Base-by-base conservation (phyloP, 208 protist genomes). In the Trypanosoma lewisi region DNA sequence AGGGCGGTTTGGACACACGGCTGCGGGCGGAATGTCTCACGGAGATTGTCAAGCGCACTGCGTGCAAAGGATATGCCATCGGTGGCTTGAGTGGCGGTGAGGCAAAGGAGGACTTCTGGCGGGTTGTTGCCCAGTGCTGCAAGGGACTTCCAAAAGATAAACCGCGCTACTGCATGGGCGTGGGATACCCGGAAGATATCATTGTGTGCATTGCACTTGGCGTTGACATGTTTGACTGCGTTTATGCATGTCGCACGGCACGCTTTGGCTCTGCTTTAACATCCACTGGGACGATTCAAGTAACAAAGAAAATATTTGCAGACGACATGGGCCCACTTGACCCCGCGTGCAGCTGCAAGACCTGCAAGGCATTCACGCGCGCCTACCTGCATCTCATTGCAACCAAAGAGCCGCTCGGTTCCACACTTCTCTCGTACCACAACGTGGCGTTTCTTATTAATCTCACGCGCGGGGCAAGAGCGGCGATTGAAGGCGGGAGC, bases 171-270 rank as follows among this genome's bases (percentile, higher is more conserved):
- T 94, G 94, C 48, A 99, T 99, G 98, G 98, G 98, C 51, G 98
- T 99, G 7, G 93, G 95, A 6, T 99, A 99, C 67, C 95, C 99
- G 16, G 80, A 98, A 27, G 99, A 99, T 81, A 93, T 99, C 30
- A 88, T 99, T 0, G 97, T 99, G 17, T 99, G 98, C 72, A 91
- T 95, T 11, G 95, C 95, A 2, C 81, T 99, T 12, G 98, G 98
- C 23, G 98, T 99, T 14, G 98, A 99, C 77, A 99, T 99, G 98
- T 99, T 99, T 63, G 98, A 99, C 75, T 99, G 98, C 79, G 98
- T 99, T n/a, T 99, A 97, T 64, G 97, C 98, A 5, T 98, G 96
- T 51, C 73, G 98, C 28, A 99, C 98, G 1, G 98, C 98, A 7
- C 78, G 97, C 48, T 99, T 99, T 70, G 97, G 97, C 28, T 97